phyloP scores from a whole-genome alignment of 176 grass and related monocot species.

The Tillandsia fasciculata region DNA sequence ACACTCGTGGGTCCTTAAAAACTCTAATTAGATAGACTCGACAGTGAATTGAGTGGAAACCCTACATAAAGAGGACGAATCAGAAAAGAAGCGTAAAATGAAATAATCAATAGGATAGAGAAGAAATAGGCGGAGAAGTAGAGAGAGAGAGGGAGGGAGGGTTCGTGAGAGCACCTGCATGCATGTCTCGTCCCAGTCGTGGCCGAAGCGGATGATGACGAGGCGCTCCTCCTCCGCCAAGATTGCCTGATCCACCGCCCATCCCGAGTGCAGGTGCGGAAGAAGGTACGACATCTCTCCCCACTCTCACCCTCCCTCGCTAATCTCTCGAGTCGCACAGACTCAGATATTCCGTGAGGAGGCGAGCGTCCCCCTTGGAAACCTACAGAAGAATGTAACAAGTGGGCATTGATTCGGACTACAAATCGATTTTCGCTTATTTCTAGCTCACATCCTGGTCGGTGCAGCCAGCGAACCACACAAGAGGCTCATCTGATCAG shows the following conservation, averaged over 20 bases:
- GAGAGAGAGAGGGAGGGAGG: not conserved
- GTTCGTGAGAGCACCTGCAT: conserved; percentile 51
- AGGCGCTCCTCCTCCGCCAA: conserved; percentile 97
- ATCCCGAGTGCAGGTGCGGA: conserved; percentile 93
- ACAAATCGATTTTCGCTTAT: no score
- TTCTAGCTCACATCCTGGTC: no score
- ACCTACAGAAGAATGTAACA: no score
- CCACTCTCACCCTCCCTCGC: not conserved
- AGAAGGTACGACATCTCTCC: conserved; percentile 87
- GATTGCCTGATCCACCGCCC: conserved; percentile 99
- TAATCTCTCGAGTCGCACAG: not conserved
- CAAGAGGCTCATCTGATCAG: no score
- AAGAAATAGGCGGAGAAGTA: not conserved
- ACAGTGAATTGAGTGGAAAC: no score
- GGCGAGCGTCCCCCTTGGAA: no score
- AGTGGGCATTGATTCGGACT: no score
- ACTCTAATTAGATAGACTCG: no score
- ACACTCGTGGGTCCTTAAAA: no score
- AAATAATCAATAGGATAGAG: not conserved
- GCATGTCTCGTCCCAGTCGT: conserved; percentile 98
- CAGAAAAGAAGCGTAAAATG: not conserved
- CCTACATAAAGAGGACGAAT: no score
- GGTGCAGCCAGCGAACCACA: no score
- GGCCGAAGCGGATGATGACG: conserved; percentile 96
- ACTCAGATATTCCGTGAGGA: no score